Conservation (phyloP, 192 early-diverging fungal species). For the Entrophospora sp. region DNA sequence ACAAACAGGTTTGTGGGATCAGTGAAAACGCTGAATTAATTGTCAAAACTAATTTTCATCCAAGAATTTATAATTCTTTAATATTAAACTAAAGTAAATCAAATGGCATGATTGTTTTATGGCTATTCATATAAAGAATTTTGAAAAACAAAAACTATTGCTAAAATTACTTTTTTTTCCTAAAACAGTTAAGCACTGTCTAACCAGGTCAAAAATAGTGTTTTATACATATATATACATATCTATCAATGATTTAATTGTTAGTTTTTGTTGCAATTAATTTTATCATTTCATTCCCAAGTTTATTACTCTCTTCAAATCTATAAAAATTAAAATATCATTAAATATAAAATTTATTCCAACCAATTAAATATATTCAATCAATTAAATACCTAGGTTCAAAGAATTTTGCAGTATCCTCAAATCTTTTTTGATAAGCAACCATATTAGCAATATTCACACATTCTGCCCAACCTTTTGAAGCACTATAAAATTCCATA, state of each 20-base stretch:
- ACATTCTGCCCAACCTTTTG: constrained; percentile 88
- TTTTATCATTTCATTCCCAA: constrained; percentile 52
- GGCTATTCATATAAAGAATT: too few species aligned
- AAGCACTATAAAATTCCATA: constrained; percentile 87
- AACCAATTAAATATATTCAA: constrained; percentile 18
- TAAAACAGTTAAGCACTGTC: too few species aligned
- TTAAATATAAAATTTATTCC: neutral
- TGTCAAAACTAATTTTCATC: too few species aligned
- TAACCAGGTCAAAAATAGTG: too few species aligned
- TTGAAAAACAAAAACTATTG: too few species aligned
- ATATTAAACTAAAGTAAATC: too few species aligned
- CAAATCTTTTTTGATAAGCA: constrained; percentile 76
- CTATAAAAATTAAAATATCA: constrained; percentile 21
- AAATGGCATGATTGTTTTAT: too few species aligned
- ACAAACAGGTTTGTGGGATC: too few species aligned
- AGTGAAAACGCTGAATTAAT: too few species aligned
- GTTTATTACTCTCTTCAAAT: constrained; percentile 42
- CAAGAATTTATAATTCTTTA: too few species aligned
- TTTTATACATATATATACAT: too few species aligned
- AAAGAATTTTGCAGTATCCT: constrained; percentile 79
- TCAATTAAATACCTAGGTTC: constrained; percentile 33
- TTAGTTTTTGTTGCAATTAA: constrained; percentile 43
- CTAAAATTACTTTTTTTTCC: too few species aligned
- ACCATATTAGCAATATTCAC: constrained; percentile 76
- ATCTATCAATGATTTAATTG: neutral